Conservation (phyloP, 2,329 filamentous ascomycete species). For the Aspergillus candidus region DNA sequence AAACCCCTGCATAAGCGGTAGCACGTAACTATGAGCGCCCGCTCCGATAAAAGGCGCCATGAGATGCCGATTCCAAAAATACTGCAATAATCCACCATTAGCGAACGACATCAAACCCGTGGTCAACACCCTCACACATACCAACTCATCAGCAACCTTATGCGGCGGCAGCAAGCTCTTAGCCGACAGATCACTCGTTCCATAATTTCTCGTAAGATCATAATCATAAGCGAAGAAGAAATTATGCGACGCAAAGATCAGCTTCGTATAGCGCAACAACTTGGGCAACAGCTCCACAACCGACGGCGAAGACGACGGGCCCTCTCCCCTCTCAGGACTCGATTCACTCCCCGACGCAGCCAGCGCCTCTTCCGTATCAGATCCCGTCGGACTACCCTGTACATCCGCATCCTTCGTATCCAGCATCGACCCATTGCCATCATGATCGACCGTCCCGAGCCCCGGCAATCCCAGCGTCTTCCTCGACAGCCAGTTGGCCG, state of each 20-base stretch:
- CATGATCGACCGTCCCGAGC: slow-evolving; percentile 57
- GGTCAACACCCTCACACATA: slow-evolving; percentile 22
- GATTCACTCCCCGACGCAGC: slow-evolving; percentile 5
- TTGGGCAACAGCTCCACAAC: slow-evolving; percentile 67
- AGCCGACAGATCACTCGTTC: slow-evolving; percentile 32
- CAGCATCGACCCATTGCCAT: slow-evolving; percentile 29
- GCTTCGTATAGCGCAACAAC: slow-evolving; percentile 71
- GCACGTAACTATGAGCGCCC: slow-evolving; percentile 63
- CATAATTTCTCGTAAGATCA: slow-evolving; percentile 69
- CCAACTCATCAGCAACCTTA: slow-evolving; percentile 63
- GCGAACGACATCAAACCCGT: slow-evolving; percentile 7
- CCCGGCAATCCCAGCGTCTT: slow-evolving; percentile 73
- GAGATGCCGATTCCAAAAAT: slow-evolving; percentile 86
- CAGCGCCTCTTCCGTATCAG: slow-evolving; percentile 9
- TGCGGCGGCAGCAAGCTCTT: slow-evolving; percentile 57
- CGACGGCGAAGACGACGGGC: slow-evolving; percentile 25
- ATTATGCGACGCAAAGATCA: slow-evolving; percentile 77
- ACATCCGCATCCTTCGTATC: slow-evolving; percentile 7
- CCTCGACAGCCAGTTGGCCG: slow-evolving; percentile 83
- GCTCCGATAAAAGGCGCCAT: slow-evolving; percentile 65
- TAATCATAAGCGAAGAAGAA: slow-evolving; percentile 96
- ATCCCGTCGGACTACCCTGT: background rate
- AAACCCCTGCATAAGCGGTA: slow-evolving; percentile 91
- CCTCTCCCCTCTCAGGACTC: slow-evolving; percentile 5
- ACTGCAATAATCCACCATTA: slow-evolving; percentile 39